Evolutionary conservation across 2,329 filamentous ascomycete genomes (phyloP), one percentile per base, ranked within the genome.

Genomic region (Tolypocladium sp.): DNA sequence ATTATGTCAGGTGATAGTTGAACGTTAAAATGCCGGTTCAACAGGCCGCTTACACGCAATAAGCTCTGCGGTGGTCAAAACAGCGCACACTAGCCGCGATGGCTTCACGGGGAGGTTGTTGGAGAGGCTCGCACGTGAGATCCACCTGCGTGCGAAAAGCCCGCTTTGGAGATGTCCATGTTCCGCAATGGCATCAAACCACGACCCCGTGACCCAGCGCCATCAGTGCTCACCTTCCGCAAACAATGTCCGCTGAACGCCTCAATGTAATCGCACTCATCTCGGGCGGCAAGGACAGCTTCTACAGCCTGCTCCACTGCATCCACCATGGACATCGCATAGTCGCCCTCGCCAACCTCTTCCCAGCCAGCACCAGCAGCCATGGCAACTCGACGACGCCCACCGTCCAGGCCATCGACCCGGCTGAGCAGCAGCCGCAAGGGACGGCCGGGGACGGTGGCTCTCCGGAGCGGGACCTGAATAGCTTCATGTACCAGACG

Each of bases 401-500:
- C 12, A 13, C 37, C 33, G 59, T 63, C 22, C 59, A 58, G 33
- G 58, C 59, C 54, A 64, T 68, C 56, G 59, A 66, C 10, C 63
- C 60, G n/a, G 61, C 57, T 52, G 44, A 63, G 61, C 60, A 58
- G 30, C 49, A 12, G 49, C 20, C 27, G 49, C 20, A 53, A 5
- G 7, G 6, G 4, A 12, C n/a, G 30, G 20, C n/a, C 49, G 20
- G 7, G 49, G 49, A 37, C 49, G 49, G 49, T 30, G 49, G 30
- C 49, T 37, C 30, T 13, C 49, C 61, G 63, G 70, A 78, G 54
- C 71, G 68, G 55, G 77, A 97, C 72, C 81, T 96, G 66, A 91
- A 99, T 74, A 97, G 92, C 77, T 97, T 94, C 85, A 99, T 99
- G 94, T 99, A 97, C 79, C 94, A 99, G 78, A 99, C 94, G 3